phyloP scores from a whole-genome alignment of 2,329 filamentous ascomycete species.

The Colletotrichum sp. region DNA sequence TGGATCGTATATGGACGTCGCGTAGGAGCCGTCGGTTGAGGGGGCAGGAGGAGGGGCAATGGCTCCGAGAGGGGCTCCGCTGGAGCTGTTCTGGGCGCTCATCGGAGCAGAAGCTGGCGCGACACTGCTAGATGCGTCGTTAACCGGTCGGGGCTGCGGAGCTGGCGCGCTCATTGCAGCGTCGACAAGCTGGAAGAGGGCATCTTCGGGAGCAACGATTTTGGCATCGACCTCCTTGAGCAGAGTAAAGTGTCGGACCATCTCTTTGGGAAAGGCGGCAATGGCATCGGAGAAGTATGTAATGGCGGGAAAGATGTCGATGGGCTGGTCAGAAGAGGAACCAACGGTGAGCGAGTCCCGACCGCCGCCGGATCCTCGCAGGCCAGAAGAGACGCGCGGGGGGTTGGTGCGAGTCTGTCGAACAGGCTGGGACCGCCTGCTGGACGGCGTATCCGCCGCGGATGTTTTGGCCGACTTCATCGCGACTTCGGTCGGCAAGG shows the following conservation, averaged over 20 bases:
- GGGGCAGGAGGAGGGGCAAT: constrained; percentile 37
- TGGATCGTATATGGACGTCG: constrained; percentile 53
- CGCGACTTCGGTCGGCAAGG: not conserved
- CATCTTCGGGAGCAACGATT: constrained; percentile 85
- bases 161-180: constrained; percentile 60
- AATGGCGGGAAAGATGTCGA: constrained; percentile 71
- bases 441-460: constrained; percentile 48
- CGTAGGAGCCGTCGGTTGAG: constrained; percentile 48
- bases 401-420: constrained; percentile 71
- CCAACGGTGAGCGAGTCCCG: constrained; percentile 52
- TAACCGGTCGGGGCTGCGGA: constrained; percentile 48
- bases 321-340: constrained; percentile 59
- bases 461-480: constrained; percentile 64
- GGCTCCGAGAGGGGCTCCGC: constrained; percentile 40
- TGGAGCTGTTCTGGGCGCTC: constrained; percentile 56
- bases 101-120: constrained; percentile 50
- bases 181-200: constrained; percentile 77
- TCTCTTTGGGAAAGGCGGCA: constrained; percentile 89
- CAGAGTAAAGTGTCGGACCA: constrained; percentile 93
- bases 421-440: constrained; percentile 66
- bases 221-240: constrained; percentile 98
- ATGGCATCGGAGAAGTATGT: constrained; percentile 89
- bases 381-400: constrained; percentile 54
- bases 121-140: constrained; percentile 48
- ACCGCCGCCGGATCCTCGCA: constrained; percentile 46